Evolutionary conservation across 768 basidiomycete genomes (phyloP), one percentile per base, ranked within the genome.

Genomic region (Lyophyllum decastes): DNA sequence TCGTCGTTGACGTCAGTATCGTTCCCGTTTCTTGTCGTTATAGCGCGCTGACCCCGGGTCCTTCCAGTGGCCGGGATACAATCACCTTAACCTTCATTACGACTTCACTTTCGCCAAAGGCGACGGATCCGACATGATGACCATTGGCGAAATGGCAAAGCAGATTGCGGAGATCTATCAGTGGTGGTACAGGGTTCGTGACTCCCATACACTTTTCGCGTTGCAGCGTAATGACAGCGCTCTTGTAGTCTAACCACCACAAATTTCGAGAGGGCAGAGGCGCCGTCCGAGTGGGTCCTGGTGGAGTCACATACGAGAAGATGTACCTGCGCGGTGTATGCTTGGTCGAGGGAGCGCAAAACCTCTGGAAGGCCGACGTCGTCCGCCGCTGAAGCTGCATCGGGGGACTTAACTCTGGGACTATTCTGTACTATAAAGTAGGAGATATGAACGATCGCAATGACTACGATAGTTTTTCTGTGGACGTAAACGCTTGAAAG

Each of bases 151-250:
- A 38, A 56, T 60, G 19, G 46, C 47, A 2, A 52, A 35, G 19
- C 54, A 56, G 22, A 51, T 60, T 22, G 50, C 51, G 2, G 22
- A 60, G 14, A 53, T 56, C n/a, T 56, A 40, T 30, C 50, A 56
- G 7, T 56, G 46, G 14, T 60, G 55, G 54, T 50, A 26, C 19
- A 33, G 49, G 27, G n/a, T 34, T 17, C 16, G 46, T 7, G 21
- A 12, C 7, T 8, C 45, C 12, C 24, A 8, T 19, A 34, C 19
- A 8, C 35, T 17, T 25, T 5, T 43, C n/a, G 5, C 11, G 11
- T 43, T 21, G n/a, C 41, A 43, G 4, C 46, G n/a, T 47, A 14
- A 9, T 47, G 2, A 47, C 6, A 2, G 14, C 19, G 26, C 46
- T 2, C 4, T 27, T 34, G 16, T 21, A 49, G 49, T 2, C 12